Percentiles rank a stretch among this genome's conserved stretches.
Conservation (phyloP, 2,329 filamentous ascomycete genomes). For the Scortechinia acanthostroma region DNA sequence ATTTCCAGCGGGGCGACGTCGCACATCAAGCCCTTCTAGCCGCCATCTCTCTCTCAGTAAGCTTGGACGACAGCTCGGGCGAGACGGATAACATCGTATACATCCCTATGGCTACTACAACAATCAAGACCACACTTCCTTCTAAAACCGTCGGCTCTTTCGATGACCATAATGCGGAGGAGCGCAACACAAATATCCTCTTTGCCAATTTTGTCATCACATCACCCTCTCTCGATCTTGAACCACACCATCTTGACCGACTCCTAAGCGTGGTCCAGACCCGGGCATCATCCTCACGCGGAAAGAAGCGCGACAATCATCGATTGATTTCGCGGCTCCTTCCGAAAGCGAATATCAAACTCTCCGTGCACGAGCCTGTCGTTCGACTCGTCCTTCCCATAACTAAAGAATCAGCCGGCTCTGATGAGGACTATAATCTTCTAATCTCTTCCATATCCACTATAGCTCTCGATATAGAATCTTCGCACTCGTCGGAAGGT, state of each 20-base stretch:
- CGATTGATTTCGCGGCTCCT: constrained; percentile 59
- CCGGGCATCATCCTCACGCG: constrained; percentile 13
- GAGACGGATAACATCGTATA: constrained; percentile 64
- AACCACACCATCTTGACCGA: constrained; percentile 64
- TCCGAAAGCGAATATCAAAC: constrained; percentile 66
- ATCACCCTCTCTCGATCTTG: constrained; percentile 67
- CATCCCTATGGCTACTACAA: constrained; percentile 71
- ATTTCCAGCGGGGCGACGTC: constrained; percentile 64
- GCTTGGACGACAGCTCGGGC: constrained; percentile 60
- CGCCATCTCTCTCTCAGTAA: constrained; percentile 65
- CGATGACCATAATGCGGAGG: constrained; percentile 45
- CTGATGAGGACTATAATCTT: constrained; percentile 56
- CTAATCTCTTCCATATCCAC: constrained; percentile 68
- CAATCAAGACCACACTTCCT: constrained; percentile 65
- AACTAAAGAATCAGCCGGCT: constrained; percentile 33
- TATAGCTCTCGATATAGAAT: constrained; percentile 66
- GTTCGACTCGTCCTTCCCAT: constrained; percentile 62
- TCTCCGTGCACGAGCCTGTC: constrained; percentile 72
- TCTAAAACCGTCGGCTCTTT: constrained; percentile 64
- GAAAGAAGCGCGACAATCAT: constrained; percentile 28
- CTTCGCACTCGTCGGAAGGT: constrained; percentile 60
- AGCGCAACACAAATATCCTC: constrained; percentile 68
- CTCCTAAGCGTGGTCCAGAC: constrained; percentile 47
- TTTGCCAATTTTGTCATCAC: constrained; percentile 71
- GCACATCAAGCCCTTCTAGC: constrained; percentile 71